phyloP scores from a whole-genome alignment of 2,329 filamentous ascomycete genomes.

The Colletotrichum camelliae region DNA sequence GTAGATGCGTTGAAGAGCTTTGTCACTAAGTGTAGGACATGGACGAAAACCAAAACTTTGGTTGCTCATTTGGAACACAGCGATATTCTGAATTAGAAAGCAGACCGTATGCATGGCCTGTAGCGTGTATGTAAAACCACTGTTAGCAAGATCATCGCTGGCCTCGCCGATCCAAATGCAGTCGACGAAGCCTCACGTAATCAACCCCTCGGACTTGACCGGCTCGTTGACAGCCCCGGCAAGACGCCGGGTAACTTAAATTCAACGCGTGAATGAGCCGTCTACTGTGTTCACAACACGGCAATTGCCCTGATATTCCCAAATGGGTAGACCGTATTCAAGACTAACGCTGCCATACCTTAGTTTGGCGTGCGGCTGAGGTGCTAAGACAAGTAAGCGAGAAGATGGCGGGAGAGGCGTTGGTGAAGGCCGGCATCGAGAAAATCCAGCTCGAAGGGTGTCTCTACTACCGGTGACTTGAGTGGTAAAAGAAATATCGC shows the following conservation, averaged over 20 bases:
- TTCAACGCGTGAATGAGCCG: not conserved
- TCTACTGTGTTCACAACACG: too few species aligned
- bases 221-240: not conserved
- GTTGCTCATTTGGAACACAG: not conserved
- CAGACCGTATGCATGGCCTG: too few species aligned
- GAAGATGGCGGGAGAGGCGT: not conserved
- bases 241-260: not conserved
- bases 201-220: not conserved
- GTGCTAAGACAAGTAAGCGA: not conserved
- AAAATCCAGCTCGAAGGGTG: not conserved
- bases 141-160: not conserved
- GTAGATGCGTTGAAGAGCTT: conserved; percentile 41
- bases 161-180: not conserved
- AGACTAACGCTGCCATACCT: not conserved
- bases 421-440: not conserved
- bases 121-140: not conserved
- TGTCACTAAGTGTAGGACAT: not conserved
- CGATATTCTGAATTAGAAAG: not conserved
- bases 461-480: too few species aligned
- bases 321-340: not conserved
- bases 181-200: not conserved
- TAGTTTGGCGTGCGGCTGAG: not conserved
- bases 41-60: not conserved
- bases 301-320: too few species aligned
- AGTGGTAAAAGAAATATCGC: not conserved